Evolutionary conservation across 345 rosid species (phyloP).

Genomic region (Erysimum cheiranthoides): DNA sequence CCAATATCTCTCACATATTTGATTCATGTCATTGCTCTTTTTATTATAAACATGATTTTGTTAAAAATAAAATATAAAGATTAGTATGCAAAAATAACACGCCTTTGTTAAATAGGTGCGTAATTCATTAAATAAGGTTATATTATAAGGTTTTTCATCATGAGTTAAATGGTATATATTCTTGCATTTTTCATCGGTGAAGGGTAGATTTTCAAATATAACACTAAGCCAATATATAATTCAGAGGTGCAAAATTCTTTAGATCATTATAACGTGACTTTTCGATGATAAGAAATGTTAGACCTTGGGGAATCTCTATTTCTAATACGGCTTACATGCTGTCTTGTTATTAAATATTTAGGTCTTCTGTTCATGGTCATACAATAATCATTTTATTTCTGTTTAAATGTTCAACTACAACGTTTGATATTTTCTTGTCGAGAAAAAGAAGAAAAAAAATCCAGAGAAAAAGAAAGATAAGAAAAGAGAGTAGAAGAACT

Average conservation of each 20-base stretch:
- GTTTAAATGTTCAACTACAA: not conserved
- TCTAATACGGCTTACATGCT: not conserved
- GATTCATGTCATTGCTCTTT: too few relatives aligned
- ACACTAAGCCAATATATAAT: not conserved
- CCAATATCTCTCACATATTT: too few relatives aligned
- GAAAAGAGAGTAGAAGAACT: too few relatives aligned
- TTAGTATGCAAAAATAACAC: too few relatives aligned
- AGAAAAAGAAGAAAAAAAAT: not conserved
- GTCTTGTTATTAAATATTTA: not conserved
- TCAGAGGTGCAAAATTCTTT: not conserved
- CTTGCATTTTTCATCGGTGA: not conserved
- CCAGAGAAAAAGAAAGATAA: not conserved
- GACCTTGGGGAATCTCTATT: not conserved
- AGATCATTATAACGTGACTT: not conserved
- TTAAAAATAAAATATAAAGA: too few relatives aligned
- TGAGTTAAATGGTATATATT: too few relatives aligned
- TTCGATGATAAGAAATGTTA: not conserved
- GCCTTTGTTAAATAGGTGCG: too few relatives aligned
- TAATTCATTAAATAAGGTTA: too few relatives aligned
- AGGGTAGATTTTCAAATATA: not conserved
- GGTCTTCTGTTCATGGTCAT: not conserved
- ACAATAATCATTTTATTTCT: not conserved
- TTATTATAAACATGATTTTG: too few relatives aligned
- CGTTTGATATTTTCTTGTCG: not conserved
- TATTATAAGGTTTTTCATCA: too few relatives aligned